Conservation (phyloP, 2,329 filamentous ascomycete species). For the Arthrobotrys entomopaga region DNA sequence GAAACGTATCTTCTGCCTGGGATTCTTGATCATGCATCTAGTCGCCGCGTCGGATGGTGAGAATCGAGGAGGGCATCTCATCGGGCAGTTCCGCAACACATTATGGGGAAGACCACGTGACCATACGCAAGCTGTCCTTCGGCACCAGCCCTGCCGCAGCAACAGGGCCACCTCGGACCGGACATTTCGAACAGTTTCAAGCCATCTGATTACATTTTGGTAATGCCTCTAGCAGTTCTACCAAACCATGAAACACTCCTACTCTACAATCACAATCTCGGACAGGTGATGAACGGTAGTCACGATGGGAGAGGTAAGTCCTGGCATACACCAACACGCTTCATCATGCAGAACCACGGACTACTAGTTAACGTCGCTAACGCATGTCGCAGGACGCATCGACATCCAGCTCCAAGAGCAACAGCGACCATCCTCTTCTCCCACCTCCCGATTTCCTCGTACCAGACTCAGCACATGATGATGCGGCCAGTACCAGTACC, state of each 20-base stretch:
- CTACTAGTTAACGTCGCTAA: neutral
- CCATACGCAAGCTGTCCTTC: constrained; percentile 27
- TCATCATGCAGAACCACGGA: neutral
- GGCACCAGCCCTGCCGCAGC: neutral
- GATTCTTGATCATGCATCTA: too few species aligned
- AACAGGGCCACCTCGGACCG: neutral
- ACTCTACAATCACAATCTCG: constrained; percentile 1
- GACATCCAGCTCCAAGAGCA: constrained; percentile 24
- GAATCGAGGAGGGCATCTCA: too few species aligned
- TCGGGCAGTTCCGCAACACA: neutral
- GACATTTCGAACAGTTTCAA: neutral
- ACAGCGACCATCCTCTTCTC: constrained; percentile 24
- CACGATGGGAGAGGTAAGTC: constrained; percentile 40
- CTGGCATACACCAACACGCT: too few species aligned
- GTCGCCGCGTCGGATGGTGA: too few species aligned
- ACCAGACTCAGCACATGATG: constrained; percentile 20
- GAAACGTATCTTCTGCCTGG: too few species aligned
- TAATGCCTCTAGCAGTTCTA: constrained; percentile 6
- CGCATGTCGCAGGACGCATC: constrained; percentile 29
- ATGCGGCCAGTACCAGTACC: neutral
- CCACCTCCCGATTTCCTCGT: constrained; percentile 52
- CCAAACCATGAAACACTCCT: constrained; percentile 19
- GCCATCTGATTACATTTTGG: constrained; percentile 9
- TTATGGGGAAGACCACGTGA: constrained; percentile 17
- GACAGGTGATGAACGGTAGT: constrained; percentile 17